These are phyloP conservation scores for Colletotrichum acutatum DNA, from an alignment of 2,329 filamentous ascomycete genomes.

Conservation along the genomic window DNA sequence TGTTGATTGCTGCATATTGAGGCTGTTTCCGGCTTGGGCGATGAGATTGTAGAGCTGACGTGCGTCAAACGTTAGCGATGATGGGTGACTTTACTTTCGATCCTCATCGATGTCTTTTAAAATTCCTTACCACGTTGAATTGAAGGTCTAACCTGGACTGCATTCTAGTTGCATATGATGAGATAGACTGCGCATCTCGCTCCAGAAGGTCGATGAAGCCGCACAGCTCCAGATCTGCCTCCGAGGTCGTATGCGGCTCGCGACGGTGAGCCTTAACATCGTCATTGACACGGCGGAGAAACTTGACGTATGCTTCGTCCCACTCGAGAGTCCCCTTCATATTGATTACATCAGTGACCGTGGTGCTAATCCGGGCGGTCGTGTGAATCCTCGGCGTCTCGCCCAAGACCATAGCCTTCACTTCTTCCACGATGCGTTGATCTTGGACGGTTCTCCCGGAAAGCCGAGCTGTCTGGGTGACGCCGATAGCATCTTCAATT, in stretches of 20 bases:
- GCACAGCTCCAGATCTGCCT: not conserved
- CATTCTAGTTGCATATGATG: not conserved
- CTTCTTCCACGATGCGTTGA: too few relatives aligned
- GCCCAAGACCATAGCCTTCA: not conserved
- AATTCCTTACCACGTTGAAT: not conserved
- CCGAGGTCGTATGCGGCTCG: not conserved
- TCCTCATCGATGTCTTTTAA: not conserved
- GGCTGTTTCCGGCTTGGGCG: not conserved
- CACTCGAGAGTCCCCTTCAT: not conserved
- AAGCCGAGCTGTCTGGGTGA: not conserved
- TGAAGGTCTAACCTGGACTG: not conserved
- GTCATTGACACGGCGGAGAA: not conserved
- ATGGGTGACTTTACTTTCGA: not conserved
- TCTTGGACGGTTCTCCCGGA: not conserved
- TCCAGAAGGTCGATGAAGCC: not conserved
- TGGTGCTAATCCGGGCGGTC: not conserved
- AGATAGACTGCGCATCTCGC: not conserved
- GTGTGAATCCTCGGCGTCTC: not conserved
- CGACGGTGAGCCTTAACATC: not conserved
- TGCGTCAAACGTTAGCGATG: not conserved
- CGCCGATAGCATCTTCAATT: not conserved
- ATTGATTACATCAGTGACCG: not conserved
- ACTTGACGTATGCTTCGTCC: not conserved
- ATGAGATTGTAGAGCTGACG: not conserved
- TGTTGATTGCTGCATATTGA: not conserved